Base-by-base conservation (phyloP, 2,329 filamentous ascomycete genomes). In the Claviceps humidiphila region DNA sequence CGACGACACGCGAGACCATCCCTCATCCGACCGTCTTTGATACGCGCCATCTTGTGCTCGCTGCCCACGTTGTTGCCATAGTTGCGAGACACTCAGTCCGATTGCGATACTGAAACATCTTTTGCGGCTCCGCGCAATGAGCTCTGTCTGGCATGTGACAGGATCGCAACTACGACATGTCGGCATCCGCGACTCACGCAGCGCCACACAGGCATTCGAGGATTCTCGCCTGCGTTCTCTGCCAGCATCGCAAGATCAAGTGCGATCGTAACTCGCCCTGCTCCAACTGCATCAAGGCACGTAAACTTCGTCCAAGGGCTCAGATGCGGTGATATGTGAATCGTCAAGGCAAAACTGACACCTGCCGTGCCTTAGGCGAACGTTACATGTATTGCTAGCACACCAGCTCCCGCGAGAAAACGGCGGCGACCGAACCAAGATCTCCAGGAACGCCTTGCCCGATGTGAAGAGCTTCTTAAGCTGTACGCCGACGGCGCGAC, bases 171-270 rank as follows among this genome's bases (percentile, higher is more conserved):
- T 38, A 52, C 47, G 61, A 58, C 55, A 69, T 68, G 67, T 67
- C 66, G 55, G 60, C 59, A 47, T 57, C 58, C 53, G 53, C 56
- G 16, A 55, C 61, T 38, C 57, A 61, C 8, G 55, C 50, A 4
- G 58, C 58, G 37, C 57, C 61, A 49, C 63, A 64, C 52, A 76
- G 73, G 61, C 64, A 69, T 13, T 64, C 68, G 14, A 67, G 75
- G 58, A 70, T 78, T 47, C 65, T 78, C 53, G 75, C 75, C 20
- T 79, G 77, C 58, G 74, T 78, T 20, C 67, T 80, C 40, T 81
- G 78, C 60, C 78, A 81, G 61, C 75, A 77, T 60, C 74, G 78
- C 59, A 81, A 82, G 66, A 81, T 81, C 65, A 80, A 79, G 63
- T 82, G 78, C 64, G 77, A 81, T 59, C 72, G 78, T 55, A 74